Percentiles rank a stretch among this genome's conserved stretches.
These are phyloP conservation scores for Rutstroemia sp. DNA, from an alignment of 2,329 filamentous ascomycete genomes.

Conservation along the genomic window DNA sequence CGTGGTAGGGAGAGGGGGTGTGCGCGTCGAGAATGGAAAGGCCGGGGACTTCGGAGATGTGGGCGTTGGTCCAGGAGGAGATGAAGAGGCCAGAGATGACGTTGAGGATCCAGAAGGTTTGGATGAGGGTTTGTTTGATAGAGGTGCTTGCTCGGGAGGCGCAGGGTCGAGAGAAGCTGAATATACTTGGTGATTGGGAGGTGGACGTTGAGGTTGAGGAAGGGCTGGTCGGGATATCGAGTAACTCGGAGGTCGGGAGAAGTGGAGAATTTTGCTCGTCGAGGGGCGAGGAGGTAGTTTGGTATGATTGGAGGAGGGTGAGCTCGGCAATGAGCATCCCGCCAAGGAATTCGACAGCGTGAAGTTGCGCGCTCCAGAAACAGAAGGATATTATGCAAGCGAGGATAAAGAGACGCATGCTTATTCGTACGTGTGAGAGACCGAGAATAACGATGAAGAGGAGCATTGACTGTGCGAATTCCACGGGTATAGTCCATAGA, in stretches of 20 bases:
- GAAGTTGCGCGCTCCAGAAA: constrained; percentile 22
- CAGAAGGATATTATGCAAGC: constrained; percentile 21
- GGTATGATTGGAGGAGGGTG: constrained; percentile 32
- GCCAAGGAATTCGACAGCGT: constrained; percentile 36
- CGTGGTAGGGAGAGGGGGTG: constrained; percentile 22
- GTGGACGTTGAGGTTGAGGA: constrained; percentile 6
- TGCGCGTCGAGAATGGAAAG: constrained; percentile 19
- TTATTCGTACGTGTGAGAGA: constrained; percentile 19
- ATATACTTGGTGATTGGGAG: background rate
- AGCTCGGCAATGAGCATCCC: constrained; percentile 40
- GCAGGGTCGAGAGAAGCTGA: background rate
- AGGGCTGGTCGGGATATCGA: constrained; percentile 12
- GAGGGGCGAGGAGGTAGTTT: background rate
- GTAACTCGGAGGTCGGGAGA: constrained; percentile 16
- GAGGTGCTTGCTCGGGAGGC: constrained; percentile 4
- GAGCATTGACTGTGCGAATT: constrained; percentile 27
- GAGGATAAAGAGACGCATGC: constrained; percentile 21
- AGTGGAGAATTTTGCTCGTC: constrained; percentile 1
- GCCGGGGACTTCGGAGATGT: constrained; percentile 20
- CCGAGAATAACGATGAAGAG: constrained; percentile 25
- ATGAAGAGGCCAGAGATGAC: constrained; percentile 24
- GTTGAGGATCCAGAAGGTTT: constrained; percentile 24
- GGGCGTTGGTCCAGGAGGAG: constrained; percentile 25
- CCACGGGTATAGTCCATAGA: constrained; percentile 28
- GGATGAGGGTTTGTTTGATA: constrained; percentile 3